Base-by-base conservation (phyloP, 371 early-diverging fungal genomes). In the Gilbertella persicaria region DNA sequence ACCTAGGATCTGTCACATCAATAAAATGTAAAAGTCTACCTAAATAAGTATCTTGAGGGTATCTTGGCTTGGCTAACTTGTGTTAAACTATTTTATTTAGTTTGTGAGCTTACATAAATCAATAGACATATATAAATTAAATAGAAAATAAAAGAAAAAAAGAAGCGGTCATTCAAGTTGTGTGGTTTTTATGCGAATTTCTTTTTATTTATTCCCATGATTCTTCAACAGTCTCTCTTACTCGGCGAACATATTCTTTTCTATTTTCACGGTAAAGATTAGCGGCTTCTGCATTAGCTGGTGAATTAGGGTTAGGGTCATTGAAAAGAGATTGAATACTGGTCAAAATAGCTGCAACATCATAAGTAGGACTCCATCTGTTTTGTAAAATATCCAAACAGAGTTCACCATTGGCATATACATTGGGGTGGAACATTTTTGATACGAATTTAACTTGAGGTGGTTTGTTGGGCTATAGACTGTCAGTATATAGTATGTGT, bases 351-450 rank as follows among this genome's bases (percentile, higher is more conserved):
- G 96, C 95, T 6, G 95, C 91, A 4, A 98, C 95, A 67, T 97
- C 98, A 66, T 97, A 98, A 0, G 96, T 96, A 5, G 99, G 97
- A 37, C 89, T 90, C 96, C 99, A 99, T 53, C 97, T 85, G 73
- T 97, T 98, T 72, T 98, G 99, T 57, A 99, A 73, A 70, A 99
- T 99, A 72, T 99, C 99, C 52, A 99, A 72, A 70, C 99, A 99
- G 33, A 99, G 80, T 66, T 99, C 98, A 6, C 99, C 99, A 72
- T 92, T 96, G 46, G 94, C 93, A 68, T 99, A 99, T 10, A 96
- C 97, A 69, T 99, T 99, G 3, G 99, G 99, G 72, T 99, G 99
- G 78, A 97, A 99, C 94, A 99, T 98, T 60, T 91, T 89, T 25
- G 94, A 88, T 24, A 96, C 87, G 73, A 99, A 99, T 69, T 90